Evolutionary conservation across 768 basidiomycete species (phyloP), one percentile per base, ranked within the genome.

Genomic region (Fomitopsis serialis): DNA sequence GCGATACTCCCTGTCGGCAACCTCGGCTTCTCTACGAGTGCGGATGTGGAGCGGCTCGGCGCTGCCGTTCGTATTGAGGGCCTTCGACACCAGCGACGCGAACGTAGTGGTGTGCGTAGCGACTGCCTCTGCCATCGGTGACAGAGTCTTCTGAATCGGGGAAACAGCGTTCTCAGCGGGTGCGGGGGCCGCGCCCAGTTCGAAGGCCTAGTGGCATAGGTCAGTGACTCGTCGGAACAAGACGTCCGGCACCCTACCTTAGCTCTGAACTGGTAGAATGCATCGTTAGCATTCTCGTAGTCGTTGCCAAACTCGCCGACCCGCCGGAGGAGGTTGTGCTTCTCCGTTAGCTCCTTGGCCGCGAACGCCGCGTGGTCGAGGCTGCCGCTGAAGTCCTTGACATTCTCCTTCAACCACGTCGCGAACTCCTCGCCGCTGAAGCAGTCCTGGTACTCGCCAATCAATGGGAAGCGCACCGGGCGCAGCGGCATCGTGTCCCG

Each of bases 351-450:
- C 42, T 82, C 79, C 29, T 65, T 65, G 24, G 82, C 81, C n/a
- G 68, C 81, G 50, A 91, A 84, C 58, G 90, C 89, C 1, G 91
- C 91, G 43, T 80, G 75, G 54, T 94, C 92, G 52, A 89, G 70
- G 65, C 77, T 87, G 19, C 87, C 89, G 17, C 79, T 85, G 56
- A 96, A 87, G 8, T 80, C 89, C 55, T 82, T 80, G 2, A 95
- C 84, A 57, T 89, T 85, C 53, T 78, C 80, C 53, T 83, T 82
- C 52, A 97, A 68, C 92, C 92, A 97, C 4, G 79, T 76, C 9
- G 87, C 88, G 58, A 97, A 86, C 58, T 96, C 93, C 40, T 92
- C 92, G 25, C 94, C 94, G 15, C 82, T 84, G 69, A 96, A 95
- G 54, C 87, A 86, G 53, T 91, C 87, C 25, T 84, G 76, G 58